Percentiles rank a stretch among this genome's conserved stretches.
These are phyloP conservation scores for Groenewaldozyma sp. DNA, from an alignment of 1,139 yeast genomes.

Conservation along the genomic window DNA sequence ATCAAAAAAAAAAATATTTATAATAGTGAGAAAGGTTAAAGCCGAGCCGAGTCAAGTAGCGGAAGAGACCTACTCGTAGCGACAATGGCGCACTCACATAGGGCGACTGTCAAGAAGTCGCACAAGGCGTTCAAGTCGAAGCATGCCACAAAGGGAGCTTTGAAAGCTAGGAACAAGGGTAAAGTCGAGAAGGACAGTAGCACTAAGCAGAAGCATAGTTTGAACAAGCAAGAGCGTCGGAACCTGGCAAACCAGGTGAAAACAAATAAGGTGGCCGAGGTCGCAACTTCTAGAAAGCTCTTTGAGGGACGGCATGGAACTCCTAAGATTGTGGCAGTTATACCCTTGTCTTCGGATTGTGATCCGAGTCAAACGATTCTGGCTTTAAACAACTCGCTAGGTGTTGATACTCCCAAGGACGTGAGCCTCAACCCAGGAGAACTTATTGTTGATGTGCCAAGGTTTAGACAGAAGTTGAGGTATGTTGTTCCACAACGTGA, in stretches of 20 bases:
- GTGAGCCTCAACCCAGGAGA: constrained; percentile 30
- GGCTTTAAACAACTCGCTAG: constrained; percentile 24
- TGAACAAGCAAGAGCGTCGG: constrained; percentile 65
- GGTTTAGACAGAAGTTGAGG: constrained; percentile 70
- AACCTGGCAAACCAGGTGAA: constrained; percentile 74
- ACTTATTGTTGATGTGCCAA: constrained; percentile 35
- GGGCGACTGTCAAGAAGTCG: constrained; percentile 71
- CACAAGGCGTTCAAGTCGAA: constrained; percentile 87
- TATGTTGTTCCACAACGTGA: constrained; percentile 58
- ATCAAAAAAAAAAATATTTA: constrained; percentile 4
- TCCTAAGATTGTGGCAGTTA: constrained; percentile 71
- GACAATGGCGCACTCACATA: constrained; percentile 35
- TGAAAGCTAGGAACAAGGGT: constrained; percentile 74
- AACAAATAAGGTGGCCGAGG: constrained; percentile 54
- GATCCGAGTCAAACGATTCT: constrained; percentile 49
- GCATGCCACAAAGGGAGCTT: constrained; percentile 83
- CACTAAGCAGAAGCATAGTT: constrained; percentile 31
- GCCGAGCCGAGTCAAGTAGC: no score
- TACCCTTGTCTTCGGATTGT: constrained; percentile 71
- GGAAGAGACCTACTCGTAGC: neutral
- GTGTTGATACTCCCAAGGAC: constrained; percentile 18
- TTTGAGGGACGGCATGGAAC: constrained; percentile 78
- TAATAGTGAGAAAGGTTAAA: no score
- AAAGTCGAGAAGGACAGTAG: constrained; percentile 66
- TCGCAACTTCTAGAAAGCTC: constrained; percentile 41